phyloP scores from a whole-genome alignment of 495 filamentous ascomycete species.

The Trichoderma gamsii region DNA sequence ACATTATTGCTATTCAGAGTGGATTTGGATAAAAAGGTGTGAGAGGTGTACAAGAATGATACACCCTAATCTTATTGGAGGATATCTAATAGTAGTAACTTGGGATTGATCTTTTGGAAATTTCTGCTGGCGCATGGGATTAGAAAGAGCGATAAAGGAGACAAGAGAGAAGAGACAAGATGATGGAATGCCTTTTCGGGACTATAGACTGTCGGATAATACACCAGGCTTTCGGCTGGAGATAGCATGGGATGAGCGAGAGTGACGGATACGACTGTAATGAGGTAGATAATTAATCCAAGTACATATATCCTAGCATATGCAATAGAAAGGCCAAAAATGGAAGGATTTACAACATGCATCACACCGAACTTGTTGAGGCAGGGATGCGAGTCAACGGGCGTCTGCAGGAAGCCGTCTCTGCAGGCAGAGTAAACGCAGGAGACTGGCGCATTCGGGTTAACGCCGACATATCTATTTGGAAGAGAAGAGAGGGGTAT shows the following conservation, averaged over 20 bases:
- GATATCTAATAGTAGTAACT: background rate
- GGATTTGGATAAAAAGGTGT: background rate
- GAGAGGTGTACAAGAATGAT: background rate
- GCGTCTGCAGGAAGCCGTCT: too few relatives aligned
- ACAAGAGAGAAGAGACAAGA: background rate
- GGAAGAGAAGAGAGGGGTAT: background rate
- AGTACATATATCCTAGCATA: too few relatives aligned
- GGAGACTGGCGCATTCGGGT: background rate
- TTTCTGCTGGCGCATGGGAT: background rate
- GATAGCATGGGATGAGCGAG: background rate
- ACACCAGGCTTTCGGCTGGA: background rate
- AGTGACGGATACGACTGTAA: slow-evolving; percentile 6
- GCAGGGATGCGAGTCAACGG: too few relatives aligned
- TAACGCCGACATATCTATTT: background rate
- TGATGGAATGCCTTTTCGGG: background rate
- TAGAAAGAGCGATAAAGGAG: background rate
- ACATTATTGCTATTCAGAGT: background rate
- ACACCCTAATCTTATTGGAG: background rate
- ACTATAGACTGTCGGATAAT: background rate
- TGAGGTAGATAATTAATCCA: background rate
- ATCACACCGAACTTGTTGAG: background rate
- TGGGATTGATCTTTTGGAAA: background rate
- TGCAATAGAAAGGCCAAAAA: background rate
- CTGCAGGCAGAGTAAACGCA: too few relatives aligned
- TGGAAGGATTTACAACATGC: background rate